phyloP scores from a whole-genome alignment of 768 basidiomycete species.

The Agaricus sinodeliciosus region DNA sequence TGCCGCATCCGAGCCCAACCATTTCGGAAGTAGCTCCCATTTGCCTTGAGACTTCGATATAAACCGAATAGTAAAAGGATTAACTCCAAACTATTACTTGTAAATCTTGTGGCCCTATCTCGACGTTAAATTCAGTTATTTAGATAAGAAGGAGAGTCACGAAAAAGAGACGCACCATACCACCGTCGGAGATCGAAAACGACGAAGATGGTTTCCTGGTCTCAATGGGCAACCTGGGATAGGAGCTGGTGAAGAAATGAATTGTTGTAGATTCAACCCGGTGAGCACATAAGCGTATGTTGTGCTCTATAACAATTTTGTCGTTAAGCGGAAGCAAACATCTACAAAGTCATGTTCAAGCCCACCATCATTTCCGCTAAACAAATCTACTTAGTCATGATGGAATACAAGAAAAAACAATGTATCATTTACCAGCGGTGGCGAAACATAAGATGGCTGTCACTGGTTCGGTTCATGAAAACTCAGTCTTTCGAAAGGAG shows the following conservation, averaged over 20 bases:
- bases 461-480: neutral
- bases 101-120: neutral
- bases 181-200: neutral
- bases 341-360: too few species aligned
- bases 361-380: neutral
- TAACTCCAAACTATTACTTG: slow-evolving; percentile 2
- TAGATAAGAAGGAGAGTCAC: too few species aligned
- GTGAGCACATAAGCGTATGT: slow-evolving; percentile 6
- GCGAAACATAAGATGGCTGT: neutral
- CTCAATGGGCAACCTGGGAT: slow-evolving; percentile 2
- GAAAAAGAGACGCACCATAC: neutral
- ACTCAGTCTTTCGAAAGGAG: too few species aligned
- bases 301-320: neutral
- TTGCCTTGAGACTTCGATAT: neutral
- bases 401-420: neutral
- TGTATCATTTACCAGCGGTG: neutral
- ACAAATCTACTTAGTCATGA: neutral
- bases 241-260: neutral
- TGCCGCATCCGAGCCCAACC: neutral
- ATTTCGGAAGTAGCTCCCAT: neutral
- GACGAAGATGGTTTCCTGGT: neutral
- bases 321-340: too few species aligned
- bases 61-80: neutral
- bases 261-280: neutral
- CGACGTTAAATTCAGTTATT: too few species aligned